phyloP scores from a whole-genome alignment of 768 basidiomycete species.

The Hygrophorus russula region DNA sequence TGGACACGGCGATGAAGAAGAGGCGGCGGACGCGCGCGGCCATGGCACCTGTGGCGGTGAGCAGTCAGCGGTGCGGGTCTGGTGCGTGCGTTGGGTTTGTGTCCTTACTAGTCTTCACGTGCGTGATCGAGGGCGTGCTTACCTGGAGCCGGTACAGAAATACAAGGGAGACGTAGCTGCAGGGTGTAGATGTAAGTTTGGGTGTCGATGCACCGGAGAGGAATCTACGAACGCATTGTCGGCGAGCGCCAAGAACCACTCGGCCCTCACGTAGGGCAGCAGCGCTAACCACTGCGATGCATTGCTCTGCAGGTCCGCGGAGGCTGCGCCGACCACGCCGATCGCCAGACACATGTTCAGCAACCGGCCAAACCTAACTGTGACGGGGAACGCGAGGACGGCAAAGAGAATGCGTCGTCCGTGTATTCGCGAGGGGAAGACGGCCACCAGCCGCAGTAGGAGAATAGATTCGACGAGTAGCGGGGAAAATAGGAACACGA shows the following conservation, averaged over 20 bases:
- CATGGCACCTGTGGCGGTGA: slow-evolving; percentile 9
- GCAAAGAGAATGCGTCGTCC: slow-evolving; percentile 1
- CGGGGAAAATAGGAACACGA: slow-evolving; percentile 16
- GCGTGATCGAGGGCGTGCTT: too few species aligned
- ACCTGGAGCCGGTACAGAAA: too few species aligned
- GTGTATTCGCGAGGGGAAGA: slow-evolving; percentile 18
- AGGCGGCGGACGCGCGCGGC: slow-evolving; percentile 17
- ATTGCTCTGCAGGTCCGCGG: slow-evolving; percentile 5
- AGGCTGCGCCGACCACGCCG: neutral
- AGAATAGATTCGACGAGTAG: slow-evolving; percentile 27
- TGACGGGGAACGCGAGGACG: slow-evolving; percentile 17
- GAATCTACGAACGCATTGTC: too few species aligned
- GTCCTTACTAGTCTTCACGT: too few species aligned
- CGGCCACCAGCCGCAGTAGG: slow-evolving; percentile 22
- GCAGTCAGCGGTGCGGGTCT: too few species aligned
- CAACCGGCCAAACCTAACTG: slow-evolving; percentile 21
- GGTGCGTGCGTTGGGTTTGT: too few species aligned
- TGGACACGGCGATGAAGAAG: slow-evolving; percentile 24
- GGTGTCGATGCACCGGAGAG: too few species aligned
- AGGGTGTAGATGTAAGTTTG: too few species aligned
- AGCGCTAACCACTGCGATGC: too few species aligned
- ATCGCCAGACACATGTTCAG: slow-evolving; percentile 10
- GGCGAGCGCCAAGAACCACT: too few species aligned
- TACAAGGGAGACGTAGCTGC: too few species aligned
- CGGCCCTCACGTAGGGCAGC: slow-evolving; percentile 9